Conservation (phyloP, 1,139 yeast species). For the Yamadazyma trypodendri region DNA sequence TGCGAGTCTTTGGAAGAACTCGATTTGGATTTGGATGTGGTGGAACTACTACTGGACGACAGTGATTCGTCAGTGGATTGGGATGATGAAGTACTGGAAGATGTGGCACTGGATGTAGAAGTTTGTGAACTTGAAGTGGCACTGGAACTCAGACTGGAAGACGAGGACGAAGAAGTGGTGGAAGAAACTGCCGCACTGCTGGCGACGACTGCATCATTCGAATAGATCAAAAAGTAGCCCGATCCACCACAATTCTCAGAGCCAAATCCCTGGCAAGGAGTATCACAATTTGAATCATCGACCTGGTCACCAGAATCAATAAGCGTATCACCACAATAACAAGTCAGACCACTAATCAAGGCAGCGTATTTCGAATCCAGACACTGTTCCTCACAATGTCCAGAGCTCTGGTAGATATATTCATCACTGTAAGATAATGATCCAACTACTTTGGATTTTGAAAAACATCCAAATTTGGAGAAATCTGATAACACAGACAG, state of each 20-base stretch:
- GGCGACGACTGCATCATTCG: conserved; percentile 26
- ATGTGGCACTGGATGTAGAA: conserved; percentile 8
- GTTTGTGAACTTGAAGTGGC: no score
- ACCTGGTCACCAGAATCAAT: conserved; percentile 35
- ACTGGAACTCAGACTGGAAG: conserved; percentile 14
- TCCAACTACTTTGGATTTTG: conserved; percentile 23
- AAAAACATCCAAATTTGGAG: conserved; percentile 37
- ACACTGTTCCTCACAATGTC: conserved; percentile 50
- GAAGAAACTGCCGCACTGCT: conserved; percentile 9
- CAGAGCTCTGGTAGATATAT: conserved; percentile 50
- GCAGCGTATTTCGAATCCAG: conserved; percentile 51
- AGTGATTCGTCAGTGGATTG: neutral
- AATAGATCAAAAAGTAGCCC: conserved; percentile 48
- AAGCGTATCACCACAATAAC: conserved; percentile 58
- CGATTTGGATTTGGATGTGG: conserved; percentile 2
- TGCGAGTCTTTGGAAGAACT: conserved; percentile 8
- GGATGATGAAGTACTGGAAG: conserved; percentile 6
- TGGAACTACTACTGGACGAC: conserved; percentile 3
- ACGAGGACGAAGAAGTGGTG: conserved; percentile 13
- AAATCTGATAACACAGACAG: neutral
- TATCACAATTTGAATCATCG: conserved; percentile 42
- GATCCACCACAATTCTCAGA: conserved; percentile 64
- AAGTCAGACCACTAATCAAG: conserved; percentile 48
- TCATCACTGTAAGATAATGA: conserved; percentile 24
- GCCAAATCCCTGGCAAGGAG: conserved; percentile 56